Evolutionary conservation across 495 filamentous ascomycete species (phyloP).

Genomic region (Saxophila tyrrhenica): DNA sequence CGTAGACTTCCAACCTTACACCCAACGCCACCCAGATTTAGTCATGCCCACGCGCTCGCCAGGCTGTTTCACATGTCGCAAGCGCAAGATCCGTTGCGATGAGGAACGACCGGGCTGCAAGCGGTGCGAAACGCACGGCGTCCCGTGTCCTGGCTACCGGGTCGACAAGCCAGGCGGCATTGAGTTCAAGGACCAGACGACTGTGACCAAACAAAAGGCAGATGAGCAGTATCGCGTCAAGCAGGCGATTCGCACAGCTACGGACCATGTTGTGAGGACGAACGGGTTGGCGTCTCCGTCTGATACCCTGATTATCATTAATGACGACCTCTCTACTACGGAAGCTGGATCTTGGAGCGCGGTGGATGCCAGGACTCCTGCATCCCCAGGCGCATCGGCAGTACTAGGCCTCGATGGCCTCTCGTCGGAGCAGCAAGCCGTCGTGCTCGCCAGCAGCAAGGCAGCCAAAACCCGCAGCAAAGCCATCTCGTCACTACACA

Average conservation of each 20-base stretch:
- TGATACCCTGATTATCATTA: not conserved
- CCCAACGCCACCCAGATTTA: not conserved
- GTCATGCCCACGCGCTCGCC: constrained; percentile 16
- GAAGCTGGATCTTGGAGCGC: too few relatives aligned
- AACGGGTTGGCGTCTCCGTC: not conserved
- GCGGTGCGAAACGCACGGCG: constrained; percentile 16
- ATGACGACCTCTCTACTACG: not conserved
- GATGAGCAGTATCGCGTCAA: constrained; percentile 2
- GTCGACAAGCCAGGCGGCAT: constrained; percentile 4
- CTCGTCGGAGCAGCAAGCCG: not conserved
- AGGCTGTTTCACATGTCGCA: constrained; percentile 16
- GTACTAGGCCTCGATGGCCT: not conserved
- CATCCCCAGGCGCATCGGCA: not conserved
- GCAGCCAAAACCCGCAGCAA: not conserved
- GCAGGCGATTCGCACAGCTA: not conserved
- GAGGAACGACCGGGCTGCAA: constrained; percentile 13
- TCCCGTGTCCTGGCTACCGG: constrained; percentile 17
- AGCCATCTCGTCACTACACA: not conserved
- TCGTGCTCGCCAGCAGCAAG: not conserved
- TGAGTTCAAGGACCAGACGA: constrained; percentile 15
- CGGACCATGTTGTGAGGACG: not conserved
- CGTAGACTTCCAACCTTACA: not conserved
- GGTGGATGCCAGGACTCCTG: not conserved
- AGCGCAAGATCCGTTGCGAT: constrained; percentile 20
- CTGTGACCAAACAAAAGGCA: not conserved